phyloP scores from a whole-genome alignment of 192 early-diverging fungal species.

The Cetraspora pellucida region DNA sequence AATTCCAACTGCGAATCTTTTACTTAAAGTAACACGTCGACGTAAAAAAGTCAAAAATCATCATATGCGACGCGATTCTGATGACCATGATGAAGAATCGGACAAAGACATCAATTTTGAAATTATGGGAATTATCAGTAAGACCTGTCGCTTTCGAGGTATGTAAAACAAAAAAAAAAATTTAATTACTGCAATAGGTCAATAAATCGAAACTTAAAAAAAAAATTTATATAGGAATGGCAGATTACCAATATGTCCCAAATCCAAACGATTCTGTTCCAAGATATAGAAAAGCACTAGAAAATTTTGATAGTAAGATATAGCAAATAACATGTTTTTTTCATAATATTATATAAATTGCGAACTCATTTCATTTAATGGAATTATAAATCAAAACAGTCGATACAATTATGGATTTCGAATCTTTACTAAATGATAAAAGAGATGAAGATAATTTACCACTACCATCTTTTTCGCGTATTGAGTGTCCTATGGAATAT shows the following conservation, averaged over 20 bases:
- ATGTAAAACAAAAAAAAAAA: background rate
- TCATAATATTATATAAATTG: background rate
- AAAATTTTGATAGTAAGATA: slow-evolving; percentile 48
- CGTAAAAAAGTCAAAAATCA: slow-evolving; percentile 36
- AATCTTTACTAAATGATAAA: slow-evolving; percentile 15
- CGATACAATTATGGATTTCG: slow-evolving; percentile 9
- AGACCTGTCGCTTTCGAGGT: slow-evolving; percentile 70
- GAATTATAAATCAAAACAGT: background rate
- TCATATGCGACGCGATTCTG: slow-evolving; percentile 18
- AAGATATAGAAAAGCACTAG: slow-evolving; percentile 48
- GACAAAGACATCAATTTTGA: slow-evolving; percentile 41
- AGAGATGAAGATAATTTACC: slow-evolving; percentile 50
- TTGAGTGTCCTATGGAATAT: slow-evolving; percentile 58
- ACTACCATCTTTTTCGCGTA: slow-evolving; percentile 58
- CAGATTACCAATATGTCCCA: slow-evolving; percentile 63
- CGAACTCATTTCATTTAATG: background rate
- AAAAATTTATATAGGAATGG: slow-evolving; percentile 46
- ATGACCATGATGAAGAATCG: slow-evolving; percentile 15
- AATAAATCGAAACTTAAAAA: background rate
- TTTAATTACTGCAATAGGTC: background rate
- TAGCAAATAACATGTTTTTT: background rate
- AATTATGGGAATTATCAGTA: slow-evolving; percentile 55
- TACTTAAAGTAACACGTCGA: slow-evolving; percentile 62
- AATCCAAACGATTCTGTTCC: slow-evolving; percentile 48
- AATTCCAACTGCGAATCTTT: slow-evolving; percentile 54